Evolutionary conservation across 768 basidiomycete genomes (phyloP), one percentile per base, ranked within the genome.

Genomic region (Calocybe indica): DNA sequence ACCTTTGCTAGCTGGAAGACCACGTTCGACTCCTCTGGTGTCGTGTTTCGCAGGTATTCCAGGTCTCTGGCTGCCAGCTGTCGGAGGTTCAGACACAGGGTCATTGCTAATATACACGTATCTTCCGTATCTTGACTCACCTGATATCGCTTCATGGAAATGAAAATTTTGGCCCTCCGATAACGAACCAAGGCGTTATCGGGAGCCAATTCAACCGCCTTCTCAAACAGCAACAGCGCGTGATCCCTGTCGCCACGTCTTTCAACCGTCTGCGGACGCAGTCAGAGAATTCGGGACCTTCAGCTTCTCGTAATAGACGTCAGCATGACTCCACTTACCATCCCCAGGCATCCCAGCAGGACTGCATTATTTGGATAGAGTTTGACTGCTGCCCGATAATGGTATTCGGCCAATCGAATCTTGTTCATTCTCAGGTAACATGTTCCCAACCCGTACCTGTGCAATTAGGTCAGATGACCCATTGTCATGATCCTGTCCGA

Each of bases 361-460:
- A 98, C 92, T 10, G 92, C 92, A 65, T 96, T 98, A 55, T 84
- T 80, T 36, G 93, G 90, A 65, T 97, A 92, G 64, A 99, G 93
- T 56, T 88, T 83, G 33, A 85, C 77, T 3, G 96, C 94, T 62
- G 85, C 88, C 56, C 89, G 80, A 73, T 91, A 98, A 68, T 98
- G 94, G 70, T 95, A 97, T 63, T 98, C 93, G 38, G 96, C 96
- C 44, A 94, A 74, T 39, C 89, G 83, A 49, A 90, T 71, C 72
- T 95, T 97, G 67, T 89, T 93, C 79, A 87, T 91, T 58, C 92
- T 80, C 63, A 95, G 75, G 73, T 97, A 98, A 61, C 93, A 97
- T 33, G 90, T 90, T 52, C 96, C 96, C 56, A 99, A 74, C n/a
- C 96, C 96, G 66, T 98, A 99, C 95, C 95, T 97, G 59, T 53